Base-by-base conservation (phyloP, 2,329 filamentous ascomycete species). In the Cytospora paraplurivora region DNA sequence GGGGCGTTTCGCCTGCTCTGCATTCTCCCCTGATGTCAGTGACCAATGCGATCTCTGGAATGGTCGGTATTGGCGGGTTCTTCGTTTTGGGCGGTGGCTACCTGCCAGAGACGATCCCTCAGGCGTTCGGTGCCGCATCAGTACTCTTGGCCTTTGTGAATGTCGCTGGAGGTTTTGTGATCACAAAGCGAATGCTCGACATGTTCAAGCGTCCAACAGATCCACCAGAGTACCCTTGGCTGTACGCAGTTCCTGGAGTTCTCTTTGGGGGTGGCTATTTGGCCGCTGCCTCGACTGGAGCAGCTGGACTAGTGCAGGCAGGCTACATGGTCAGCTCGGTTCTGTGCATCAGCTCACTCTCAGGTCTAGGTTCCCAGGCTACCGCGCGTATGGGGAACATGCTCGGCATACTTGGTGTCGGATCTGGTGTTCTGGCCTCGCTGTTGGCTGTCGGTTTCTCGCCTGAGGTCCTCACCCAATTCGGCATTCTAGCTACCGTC, bases 11-110 rank as follows among this genome's bases (percentile, higher is more conserved):
- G 0, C 92, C 92, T 8, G 91, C 92, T 41, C 81, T 97, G 6
- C 93, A 96, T 74, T 94, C 91, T 1, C 93, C 92, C 1, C 79
- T 97, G 6, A 96, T 97, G 93, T 93, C 90, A 69, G 92, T 96
- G 41, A 96, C 93, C 8, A 96, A 97, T 73, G 93, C 93, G 34
- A 96, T 96, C 69, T 95, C 91, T 37, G 92, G 86, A 60, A 92
- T 97, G 89, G 93, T 96, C 35, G 93, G 92, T 63, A 83, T 97
- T 66, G 93, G 92, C 62, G 92, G 93, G 13, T 82, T 96, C 68
- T 97, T 96, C 77, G 88, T 96, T 61, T 89, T 97, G 78, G 93
- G 92, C 13, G 92, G 92, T 35, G 92, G 92, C 32, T 89, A 88
- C 71, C 68, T 92, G 0, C 91, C 91, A 0, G 86, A 88, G 70